Evolutionary conservation across 73 alveolate species (phyloP).

Genomic region (Tetrahymena thermophila): DNA sequence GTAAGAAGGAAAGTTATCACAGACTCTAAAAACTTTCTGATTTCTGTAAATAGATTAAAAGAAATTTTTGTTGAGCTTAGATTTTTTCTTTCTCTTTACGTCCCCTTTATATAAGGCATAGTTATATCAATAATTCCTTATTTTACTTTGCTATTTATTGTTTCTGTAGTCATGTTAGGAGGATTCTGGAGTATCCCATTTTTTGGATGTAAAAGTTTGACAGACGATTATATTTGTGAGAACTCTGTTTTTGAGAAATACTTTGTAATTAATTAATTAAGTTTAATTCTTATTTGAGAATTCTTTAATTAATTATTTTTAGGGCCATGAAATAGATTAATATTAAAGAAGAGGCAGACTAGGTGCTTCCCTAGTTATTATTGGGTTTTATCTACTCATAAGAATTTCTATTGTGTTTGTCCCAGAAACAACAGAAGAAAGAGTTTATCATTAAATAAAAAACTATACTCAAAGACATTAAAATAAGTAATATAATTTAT

Average conservation of each 20-base stretch:
- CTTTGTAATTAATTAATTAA: conserved; percentile 40
- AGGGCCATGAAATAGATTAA: conserved; percentile 40
- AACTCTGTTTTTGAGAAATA: conserved; percentile 37
- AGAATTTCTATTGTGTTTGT: conserved; percentile 64
- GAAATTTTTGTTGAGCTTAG: conserved; percentile 16
- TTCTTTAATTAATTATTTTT: conserved; percentile 27
- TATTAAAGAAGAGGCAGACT: conserved; percentile 61
- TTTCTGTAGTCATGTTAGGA: conserved; percentile 60
- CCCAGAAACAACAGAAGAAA: conserved; percentile 40
- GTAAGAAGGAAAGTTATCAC: conserved; percentile 62
- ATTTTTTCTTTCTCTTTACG: neutral
- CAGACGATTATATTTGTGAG: conserved; percentile 27
- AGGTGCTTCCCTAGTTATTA: conserved; percentile 56
- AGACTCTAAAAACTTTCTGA: conserved; percentile 44
- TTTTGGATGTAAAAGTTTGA: neutral
- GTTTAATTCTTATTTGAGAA: conserved; percentile 5
- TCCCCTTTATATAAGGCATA: neutral
- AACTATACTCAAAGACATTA: neutral
- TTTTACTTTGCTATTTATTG: neutral
- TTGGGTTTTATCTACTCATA: conserved; percentile 63
- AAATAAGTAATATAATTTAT: neutral
- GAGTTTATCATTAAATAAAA: conserved; percentile 2
- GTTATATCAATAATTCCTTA: neutral
- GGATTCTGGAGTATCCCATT: conserved; percentile 40
- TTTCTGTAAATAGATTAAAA: conserved; percentile 46